Evolutionary conservation across 139 green algal species (phyloP).

Genomic region (Medakamo hakoo): DNA sequence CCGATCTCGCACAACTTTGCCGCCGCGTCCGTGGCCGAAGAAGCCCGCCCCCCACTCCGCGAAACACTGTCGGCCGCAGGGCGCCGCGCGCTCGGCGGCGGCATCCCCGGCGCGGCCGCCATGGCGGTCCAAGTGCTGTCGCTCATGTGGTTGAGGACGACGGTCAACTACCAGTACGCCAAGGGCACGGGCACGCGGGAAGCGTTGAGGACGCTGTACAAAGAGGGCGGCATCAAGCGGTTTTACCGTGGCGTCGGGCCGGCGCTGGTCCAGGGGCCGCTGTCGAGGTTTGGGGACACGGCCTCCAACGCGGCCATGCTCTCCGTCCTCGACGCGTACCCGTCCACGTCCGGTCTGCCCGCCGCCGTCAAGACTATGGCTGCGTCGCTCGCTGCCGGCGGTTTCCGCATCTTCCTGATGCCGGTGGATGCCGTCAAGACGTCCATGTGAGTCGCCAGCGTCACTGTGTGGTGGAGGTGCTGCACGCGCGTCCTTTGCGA

Average conservation of each 20-base stretch:
- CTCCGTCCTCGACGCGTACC: conserved; percentile 50
- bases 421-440: conserved; percentile 85
- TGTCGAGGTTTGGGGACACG: conserved; percentile 84
- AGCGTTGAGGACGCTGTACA: conserved; percentile 59
- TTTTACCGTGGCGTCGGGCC: conserved; percentile 81
- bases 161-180: conserved; percentile 79
- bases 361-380: conserved; percentile 53
- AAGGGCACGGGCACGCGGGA: conserved; percentile 49
- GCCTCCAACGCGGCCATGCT: conserved; percentile 81
- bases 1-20: no score
- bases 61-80: conserved; percentile 49
- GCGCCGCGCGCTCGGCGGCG: conserved; percentile 55
- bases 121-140: conserved; percentile 60
- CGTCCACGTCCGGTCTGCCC: conserved; percentile 35
- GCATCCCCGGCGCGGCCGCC: conserved; percentile 58
- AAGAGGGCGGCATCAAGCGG: conserved; percentile 65
- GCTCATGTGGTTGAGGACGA: conserved; percentile 82
- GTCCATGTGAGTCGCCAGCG: conserved; percentile 41
- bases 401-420: conserved; percentile 81
- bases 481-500: background rate
- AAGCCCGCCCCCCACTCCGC: no score
- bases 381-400: conserved; percentile 43
- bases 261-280: conserved; percentile 65
- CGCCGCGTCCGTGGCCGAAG: no score
- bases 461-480: conserved; percentile 38